Evolutionary conservation across 1,284 basidiomycete species (phyloP), one percentile per base, ranked within the genome.

Genomic region (Ceratobasidium sp.): DNA sequence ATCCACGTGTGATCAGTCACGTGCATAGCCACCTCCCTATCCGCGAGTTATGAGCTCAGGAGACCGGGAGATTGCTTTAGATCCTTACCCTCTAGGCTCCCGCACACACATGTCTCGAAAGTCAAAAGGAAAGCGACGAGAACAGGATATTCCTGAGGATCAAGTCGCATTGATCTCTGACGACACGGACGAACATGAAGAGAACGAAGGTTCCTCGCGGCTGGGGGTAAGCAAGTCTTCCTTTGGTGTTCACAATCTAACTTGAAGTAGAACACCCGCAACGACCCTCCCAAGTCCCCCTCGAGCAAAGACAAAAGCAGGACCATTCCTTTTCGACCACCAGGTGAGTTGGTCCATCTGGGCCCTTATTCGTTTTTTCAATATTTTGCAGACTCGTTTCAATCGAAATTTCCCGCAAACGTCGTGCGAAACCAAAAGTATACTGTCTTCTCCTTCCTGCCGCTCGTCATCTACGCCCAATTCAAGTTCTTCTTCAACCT

Each of bases 401-500:
- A 91, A 81, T 87, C 86, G 44, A 86, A 86, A 78, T 95, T 89
- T 79, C 89, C 90, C 76, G 89, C 96, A 40, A 99, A 99, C 84
- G 91, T 94, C 44, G 94, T 99, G 56, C 92, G 95, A 80, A 99
- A 99, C 82, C 97, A 99, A 84, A 99, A 99, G 85, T 99, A 99
- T 88, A 98, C 96, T 82, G 85, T 95, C 68, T 88, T 96, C 84
- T 95, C 95, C 9, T 99, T 99, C 86, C 88, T 99, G 3, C 97
- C 97, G 0, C 89, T 98, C 78, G 97, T 99, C 57, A 91, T 99
- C 83, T 99, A 99, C 84, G 97, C 99, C 84, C 98, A 99, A 84
- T 99, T 99, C 92, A 99, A 99, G 85, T 99, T 98, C 88, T 99
- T 99, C 88, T 99, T 98, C 91, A 99, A 99, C 84, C 89, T 99